Conservation (phyloP, 768 basidiomycete genomes). For the Astraeus odoratus region DNA sequence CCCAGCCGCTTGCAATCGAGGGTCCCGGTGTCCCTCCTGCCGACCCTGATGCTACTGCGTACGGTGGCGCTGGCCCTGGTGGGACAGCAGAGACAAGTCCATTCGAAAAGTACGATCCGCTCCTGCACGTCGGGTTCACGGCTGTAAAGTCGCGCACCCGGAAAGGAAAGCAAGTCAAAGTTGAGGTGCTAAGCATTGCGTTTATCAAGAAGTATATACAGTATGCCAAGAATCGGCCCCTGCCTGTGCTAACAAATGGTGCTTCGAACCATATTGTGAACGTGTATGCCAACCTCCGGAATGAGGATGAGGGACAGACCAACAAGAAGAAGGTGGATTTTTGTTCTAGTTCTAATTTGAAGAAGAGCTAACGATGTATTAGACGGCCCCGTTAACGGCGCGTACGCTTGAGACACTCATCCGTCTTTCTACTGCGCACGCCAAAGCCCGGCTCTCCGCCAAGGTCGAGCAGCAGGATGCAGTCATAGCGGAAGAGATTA, state of each 20-base stretch:
- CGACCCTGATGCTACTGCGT: conserved; percentile 25
- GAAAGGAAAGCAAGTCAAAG: conserved; percentile 52
- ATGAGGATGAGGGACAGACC: conserved; percentile 78
- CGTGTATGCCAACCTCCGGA: conserved; percentile 86
- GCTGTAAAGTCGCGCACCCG: conserved; percentile 44
- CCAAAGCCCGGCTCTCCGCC: conserved; percentile 84
- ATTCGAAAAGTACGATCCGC: conserved; percentile 94
- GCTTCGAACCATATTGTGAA: conserved; percentile 93
- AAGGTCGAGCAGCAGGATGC: conserved; percentile 86
- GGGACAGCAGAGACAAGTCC: conserved; percentile 48
- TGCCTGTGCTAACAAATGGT: conserved; percentile 83
- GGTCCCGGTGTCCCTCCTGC: conserved; percentile 46
- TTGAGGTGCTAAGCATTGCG: conserved; percentile 84
- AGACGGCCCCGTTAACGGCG: conserved; percentile 97
- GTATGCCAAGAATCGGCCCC: conserved; percentile 85
- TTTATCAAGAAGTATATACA: conserved; percentile 99
- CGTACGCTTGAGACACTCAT: conserved; percentile 98
- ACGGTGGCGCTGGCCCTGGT: conserved; percentile 4
- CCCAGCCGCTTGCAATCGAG: conserved; percentile 85
- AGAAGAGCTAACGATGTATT: conserved; percentile 6
- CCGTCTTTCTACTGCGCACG: conserved; percentile 96
- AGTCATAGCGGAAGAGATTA: conserved; percentile 84
- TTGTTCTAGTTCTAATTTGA: conserved; percentile 2
- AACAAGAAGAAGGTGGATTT: conserved; percentile 74
- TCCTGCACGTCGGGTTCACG: conserved; percentile 80